A percentile compares a stretch with the other conserved stretches of the same genome.
Evolutionary conservation across 2,329 filamentous ascomycete species (phyloP).

Genomic region (Fusarium sp.): DNA sequence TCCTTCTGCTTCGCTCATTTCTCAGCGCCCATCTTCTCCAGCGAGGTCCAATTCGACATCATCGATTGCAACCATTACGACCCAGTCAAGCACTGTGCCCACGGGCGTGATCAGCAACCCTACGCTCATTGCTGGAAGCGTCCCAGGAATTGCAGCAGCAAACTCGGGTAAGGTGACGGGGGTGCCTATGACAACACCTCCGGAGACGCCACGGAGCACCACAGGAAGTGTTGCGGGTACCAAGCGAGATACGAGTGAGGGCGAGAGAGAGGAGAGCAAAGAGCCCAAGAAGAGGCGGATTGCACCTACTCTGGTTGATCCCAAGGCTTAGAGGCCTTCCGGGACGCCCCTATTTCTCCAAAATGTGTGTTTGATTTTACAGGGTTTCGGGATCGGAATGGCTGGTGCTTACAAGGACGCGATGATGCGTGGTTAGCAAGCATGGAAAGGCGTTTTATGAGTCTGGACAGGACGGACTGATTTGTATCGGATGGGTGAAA

Average conservation of each 20-base stretch:
- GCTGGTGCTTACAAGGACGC: conserved; percentile 16
- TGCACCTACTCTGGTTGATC: conserved; percentile 71
- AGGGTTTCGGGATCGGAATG: conserved; percentile 15
- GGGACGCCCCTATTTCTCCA: not conserved
- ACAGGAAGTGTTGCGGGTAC: conserved; percentile 52
- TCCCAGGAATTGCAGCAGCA: conserved; percentile 81
- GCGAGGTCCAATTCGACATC: conserved; percentile 88
- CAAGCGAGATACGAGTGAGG: conserved; percentile 69
- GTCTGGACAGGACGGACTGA: conserved; percentile 22
- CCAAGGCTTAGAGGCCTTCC: conserved; percentile 29
- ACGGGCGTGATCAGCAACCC: conserved; percentile 78
- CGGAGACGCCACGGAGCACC: conserved; percentile 78
- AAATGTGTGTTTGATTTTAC: conserved; percentile 28
- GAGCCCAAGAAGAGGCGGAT: conserved; percentile 77
- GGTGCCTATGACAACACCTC: conserved; percentile 87
- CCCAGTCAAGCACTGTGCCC: conserved; percentile 64
- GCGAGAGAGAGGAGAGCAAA: conserved; percentile 63
- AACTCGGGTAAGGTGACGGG: conserved; percentile 73
- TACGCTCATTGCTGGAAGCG: conserved; percentile 79
- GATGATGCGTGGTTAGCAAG: conserved; percentile 39
- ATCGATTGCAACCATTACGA: conserved; percentile 81
- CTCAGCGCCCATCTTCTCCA: conserved; percentile 79
- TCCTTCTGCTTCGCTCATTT: conserved; percentile 66
- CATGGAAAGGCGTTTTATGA: conserved; percentile 47
- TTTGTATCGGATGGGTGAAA: conserved; percentile 14